Percentiles rank a stretch among this genome's conserved stretches.
Evolutionary conservation across 805 yeast genomes (phyloP).

Genomic region (Allodekkera sacchari): DNA sequence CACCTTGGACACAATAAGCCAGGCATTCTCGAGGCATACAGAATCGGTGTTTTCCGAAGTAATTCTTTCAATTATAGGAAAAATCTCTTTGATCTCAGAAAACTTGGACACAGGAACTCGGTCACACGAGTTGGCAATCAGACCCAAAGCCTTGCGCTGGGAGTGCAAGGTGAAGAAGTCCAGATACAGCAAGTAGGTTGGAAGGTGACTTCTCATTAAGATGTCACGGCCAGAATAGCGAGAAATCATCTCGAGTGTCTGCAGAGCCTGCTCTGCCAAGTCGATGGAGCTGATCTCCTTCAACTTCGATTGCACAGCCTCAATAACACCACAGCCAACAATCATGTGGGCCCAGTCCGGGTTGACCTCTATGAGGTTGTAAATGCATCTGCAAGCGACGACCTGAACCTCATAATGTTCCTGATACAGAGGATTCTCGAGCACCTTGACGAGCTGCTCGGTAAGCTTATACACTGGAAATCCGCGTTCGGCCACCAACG

Average conservation of each 20-base stretch:
- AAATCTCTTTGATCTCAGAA: constrained; percentile 42
- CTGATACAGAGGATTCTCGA: constrained; percentile 47
- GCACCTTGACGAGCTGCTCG: constrained; percentile 43
- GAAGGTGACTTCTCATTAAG: constrained; percentile 51
- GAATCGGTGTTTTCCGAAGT: constrained; percentile 48
- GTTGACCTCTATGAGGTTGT: constrained; percentile 70
- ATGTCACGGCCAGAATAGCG: constrained; percentile 43
- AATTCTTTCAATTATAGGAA: constrained; percentile 52
- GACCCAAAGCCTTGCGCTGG: constrained; percentile 70
- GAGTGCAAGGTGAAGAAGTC: constrained; percentile 89
- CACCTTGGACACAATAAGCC: constrained; percentile 55
- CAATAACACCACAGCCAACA: constrained; percentile 57
- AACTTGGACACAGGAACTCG: constrained; percentile 37
- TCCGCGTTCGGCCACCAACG: constrained; percentile 50
- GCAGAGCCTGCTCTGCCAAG: constrained; percentile 84
- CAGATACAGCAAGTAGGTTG: constrained; percentile 59
- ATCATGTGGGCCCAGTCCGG: constrained; percentile 56
- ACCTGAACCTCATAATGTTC: constrained; percentile 75
- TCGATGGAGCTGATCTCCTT: constrained; percentile 78
- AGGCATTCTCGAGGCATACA: constrained; percentile 52
- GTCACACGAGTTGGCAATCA: constrained; percentile 63
- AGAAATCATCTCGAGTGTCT: constrained; percentile 62
- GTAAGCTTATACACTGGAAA: constrained; percentile 55
- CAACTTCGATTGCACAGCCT: constrained; percentile 55
- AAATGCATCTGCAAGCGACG: constrained; percentile 75